These are phyloP conservation scores for Jamesozyma rosinii DNA, from an alignment of 805 yeast genomes.

Conservation along the genomic window DNA sequence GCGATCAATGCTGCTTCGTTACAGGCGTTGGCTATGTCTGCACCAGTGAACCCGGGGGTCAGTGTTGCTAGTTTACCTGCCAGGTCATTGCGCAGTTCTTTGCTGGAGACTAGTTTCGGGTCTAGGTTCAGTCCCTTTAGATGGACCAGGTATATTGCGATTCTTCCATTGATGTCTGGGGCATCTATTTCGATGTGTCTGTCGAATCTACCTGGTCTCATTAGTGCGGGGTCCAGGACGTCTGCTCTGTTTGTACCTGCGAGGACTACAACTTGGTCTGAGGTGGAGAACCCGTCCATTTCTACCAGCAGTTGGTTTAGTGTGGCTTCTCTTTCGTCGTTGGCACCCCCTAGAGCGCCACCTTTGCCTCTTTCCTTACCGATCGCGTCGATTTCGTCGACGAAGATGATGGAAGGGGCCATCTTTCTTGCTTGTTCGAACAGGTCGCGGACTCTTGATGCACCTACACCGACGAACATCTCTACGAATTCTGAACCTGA, in stretches of 20 bases:
- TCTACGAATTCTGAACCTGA: conserved; percentile 95
- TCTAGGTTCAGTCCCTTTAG: conserved; percentile 37
- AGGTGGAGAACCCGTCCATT: conserved; percentile 87
- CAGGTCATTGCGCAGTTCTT: conserved; percentile 44
- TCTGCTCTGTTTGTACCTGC: conserved; percentile 95
- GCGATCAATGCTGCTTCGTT: conserved; percentile 92
- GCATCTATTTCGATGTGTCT: conserved; percentile 78
- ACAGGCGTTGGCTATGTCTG: conserved; percentile 90
- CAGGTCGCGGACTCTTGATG: conserved; percentile 85
- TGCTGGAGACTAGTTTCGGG: conserved; percentile 35
- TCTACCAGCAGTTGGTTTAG: conserved; percentile 86
- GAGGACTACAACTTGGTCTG: conserved; percentile 84
- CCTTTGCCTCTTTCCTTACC: conserved; percentile 78
- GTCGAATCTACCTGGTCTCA: conserved; percentile 94
- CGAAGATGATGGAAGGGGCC: conserved; percentile 85
- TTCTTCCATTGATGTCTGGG: conserved; percentile 85
- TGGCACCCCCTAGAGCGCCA: conserved; percentile 66
- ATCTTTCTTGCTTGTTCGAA: conserved; percentile 81
- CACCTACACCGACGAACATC: conserved; percentile 96
- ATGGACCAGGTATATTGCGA: conserved; percentile 77
- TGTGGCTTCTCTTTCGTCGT: conserved; percentile 90
- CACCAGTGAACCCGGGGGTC: conserved; percentile 94
- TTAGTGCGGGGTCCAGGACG: conserved; percentile 76
- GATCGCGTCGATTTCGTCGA: conserved; percentile 93
- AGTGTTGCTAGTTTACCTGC: conserved; percentile 82